phyloP scores from a whole-genome alignment of 805 yeast species.

The Nakazawaea populi region DNA sequence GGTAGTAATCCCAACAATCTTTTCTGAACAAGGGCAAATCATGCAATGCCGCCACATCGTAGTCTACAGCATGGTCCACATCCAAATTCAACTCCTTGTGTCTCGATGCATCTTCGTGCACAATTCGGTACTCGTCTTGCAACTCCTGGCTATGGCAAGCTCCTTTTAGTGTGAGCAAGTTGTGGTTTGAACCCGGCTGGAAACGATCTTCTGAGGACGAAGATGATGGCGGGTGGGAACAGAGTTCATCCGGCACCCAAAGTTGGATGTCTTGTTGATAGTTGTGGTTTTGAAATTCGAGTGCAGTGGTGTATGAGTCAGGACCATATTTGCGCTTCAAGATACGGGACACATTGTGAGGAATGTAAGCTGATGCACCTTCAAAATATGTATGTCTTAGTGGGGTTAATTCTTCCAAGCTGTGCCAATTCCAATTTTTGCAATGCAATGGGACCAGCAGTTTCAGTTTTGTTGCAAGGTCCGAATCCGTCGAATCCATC shows the following conservation, averaged over 20 bases:
- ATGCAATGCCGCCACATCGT: not conserved
- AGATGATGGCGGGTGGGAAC: slow-evolving; percentile 25
- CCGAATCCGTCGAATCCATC: slow-evolving; percentile 11
- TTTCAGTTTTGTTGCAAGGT: too few species aligned
- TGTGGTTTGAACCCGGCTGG: too few species aligned
- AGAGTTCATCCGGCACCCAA: slow-evolving; percentile 41
- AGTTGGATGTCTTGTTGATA: slow-evolving; percentile 36
- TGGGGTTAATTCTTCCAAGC: slow-evolving; percentile 32
- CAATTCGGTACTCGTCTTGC: slow-evolving; percentile 31
- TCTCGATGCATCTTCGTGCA: not conserved
- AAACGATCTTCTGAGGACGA: too few species aligned
- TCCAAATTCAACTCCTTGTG: not conserved
- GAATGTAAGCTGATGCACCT: slow-evolving; percentile 41
- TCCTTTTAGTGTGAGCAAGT: slow-evolving; percentile 23
- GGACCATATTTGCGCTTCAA: slow-evolving; percentile 30
- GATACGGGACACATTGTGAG: slow-evolving; percentile 29
- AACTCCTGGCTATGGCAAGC: slow-evolving; percentile 31
- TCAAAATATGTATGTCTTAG: slow-evolving; percentile 36
- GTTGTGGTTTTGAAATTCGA: slow-evolving; percentile 24
- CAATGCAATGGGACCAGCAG: slow-evolving; percentile 18
- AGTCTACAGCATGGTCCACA: not conserved
- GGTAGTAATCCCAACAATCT: slow-evolving; percentile 5
- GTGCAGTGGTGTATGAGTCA: slow-evolving; percentile 3
- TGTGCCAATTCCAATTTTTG: slow-evolving; percentile 23
- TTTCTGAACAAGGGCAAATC: slow-evolving; percentile 7